Evolutionary conservation across 164 flowering plant species (phyloP).

Genomic region (Piper betle): DNA sequence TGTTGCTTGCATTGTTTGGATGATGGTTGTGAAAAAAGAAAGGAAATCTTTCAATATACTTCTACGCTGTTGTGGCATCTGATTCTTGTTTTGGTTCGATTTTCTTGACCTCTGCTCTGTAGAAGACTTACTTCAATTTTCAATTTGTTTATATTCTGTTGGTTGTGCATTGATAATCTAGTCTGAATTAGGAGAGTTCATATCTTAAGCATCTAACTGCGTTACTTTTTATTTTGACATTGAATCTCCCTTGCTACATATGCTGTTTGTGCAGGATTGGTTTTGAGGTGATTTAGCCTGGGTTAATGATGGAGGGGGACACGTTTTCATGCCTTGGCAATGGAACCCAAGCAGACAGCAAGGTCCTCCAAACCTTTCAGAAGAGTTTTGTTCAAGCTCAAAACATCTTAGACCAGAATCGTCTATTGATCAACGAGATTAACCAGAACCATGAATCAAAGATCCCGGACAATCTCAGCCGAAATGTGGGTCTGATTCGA

Average conservation of each 20-base stretch:
- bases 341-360: conserved; percentile 46
- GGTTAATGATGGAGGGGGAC: conserved; percentile 23
- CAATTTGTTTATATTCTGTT: too few relatives aligned
- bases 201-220: neutral
- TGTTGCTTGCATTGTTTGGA: too few relatives aligned
- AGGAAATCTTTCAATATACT: too few relatives aligned
- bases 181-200: neutral
- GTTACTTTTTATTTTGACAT: neutral
- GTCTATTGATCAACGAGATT: conserved; percentile 71
- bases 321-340: conserved; percentile 44
- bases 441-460: conserved; percentile 80
- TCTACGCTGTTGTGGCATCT: too few relatives aligned
- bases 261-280: conserved; percentile 4
- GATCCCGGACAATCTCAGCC: conserved; percentile 52
- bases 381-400: conserved; percentile 24
- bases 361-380: conserved; percentile 52
- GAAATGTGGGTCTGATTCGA: conserved; percentile 67
- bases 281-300: conserved; percentile 1
- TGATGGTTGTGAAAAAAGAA: too few relatives aligned
- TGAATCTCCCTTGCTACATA: neutral
- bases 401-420: too few relatives aligned
- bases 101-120: too few relatives aligned
- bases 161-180: too few relatives aligned
- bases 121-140: too few relatives aligned
- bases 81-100: too few relatives aligned